These are phyloP conservation scores for Porpolomopsis calyptriformis DNA, from an alignment of 768 basidiomycete species.

Conservation along the genomic window DNA sequence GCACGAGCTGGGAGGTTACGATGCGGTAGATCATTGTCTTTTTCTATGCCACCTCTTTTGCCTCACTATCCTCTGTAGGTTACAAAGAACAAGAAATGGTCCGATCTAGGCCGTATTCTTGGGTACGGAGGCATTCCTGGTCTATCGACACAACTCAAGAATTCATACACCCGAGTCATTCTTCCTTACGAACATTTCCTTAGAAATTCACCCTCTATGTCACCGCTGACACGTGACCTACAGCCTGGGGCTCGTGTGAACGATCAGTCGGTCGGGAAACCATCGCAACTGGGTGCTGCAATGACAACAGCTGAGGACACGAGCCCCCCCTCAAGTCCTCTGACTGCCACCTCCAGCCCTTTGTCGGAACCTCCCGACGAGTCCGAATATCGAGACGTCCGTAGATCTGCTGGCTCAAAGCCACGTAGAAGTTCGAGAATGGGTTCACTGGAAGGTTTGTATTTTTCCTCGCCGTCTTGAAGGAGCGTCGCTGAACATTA, in stretches of 20 bases:
- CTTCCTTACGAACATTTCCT: constrained; percentile 94
- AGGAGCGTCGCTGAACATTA: constrained; percentile 7
- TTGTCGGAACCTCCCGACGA: constrained; percentile 78
- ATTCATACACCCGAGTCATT: constrained; percentile 83
- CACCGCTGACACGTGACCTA: constrained; percentile 38
- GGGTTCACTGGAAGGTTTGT: constrained; percentile 39
- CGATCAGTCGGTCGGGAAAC: constrained; percentile 31
- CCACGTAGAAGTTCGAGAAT: constrained; percentile 45
- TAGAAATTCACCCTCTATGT: constrained; percentile 47
- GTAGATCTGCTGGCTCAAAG: constrained; percentile 28
- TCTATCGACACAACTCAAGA: constrained; percentile 79
- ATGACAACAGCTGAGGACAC: constrained; percentile 31
- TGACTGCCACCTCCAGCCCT: constrained; percentile 68
- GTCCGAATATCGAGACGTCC: constrained; percentile 46
- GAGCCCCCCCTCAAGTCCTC: constrained; percentile 62
- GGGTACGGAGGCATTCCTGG: constrained; percentile 78
- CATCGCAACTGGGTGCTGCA: constrained; percentile 30
- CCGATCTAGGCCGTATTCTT: constrained; percentile 68
- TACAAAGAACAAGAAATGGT: constrained; percentile 78
- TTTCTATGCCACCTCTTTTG: constrained; percentile 9
- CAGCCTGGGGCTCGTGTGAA: constrained; percentile 45
- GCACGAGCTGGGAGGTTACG: constrained; percentile 77
- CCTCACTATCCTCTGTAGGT: constrained; percentile 43
- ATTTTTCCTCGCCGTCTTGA: constrained; percentile 21
- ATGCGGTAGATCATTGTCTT: constrained; percentile 45